These are phyloP conservation scores for Leucocoprinus leucothites DNA, from an alignment of 768 basidiomycete species.

Conservation along the genomic window DNA sequence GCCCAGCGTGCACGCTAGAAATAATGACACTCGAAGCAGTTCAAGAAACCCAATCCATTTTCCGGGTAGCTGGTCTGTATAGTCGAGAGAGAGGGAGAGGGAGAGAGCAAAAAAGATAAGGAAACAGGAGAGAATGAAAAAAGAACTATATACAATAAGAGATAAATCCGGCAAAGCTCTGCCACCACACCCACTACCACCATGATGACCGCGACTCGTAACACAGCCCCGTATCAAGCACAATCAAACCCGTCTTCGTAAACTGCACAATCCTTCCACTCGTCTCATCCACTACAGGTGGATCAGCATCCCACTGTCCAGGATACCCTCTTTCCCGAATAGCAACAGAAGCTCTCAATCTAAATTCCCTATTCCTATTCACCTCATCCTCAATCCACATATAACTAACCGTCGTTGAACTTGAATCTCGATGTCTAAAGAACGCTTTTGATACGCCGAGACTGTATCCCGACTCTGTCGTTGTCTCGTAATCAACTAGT, in stretches of 20 bases:
- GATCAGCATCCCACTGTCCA: conserved; percentile 12
- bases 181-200: background rate
- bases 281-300: conserved; percentile 9
- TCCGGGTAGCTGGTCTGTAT: background rate
- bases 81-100: background rate
- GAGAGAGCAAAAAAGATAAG: background rate
- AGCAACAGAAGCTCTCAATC: conserved; percentile 12
- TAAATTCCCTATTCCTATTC: conserved; percentile 11
- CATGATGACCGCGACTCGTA: conserved; percentile 5
- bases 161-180: background rate
- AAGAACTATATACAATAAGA: background rate
- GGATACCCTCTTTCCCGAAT: conserved; percentile 13
- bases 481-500: conserved; percentile 11
- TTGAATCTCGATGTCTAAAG: conserved; percentile 11
- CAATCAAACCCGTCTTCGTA: conserved; percentile 13
- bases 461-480: conserved; percentile 10
- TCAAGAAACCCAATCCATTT: background rate
- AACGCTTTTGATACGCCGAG: conserved; percentile 10
- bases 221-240: conserved; percentile 12
- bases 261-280: conserved; percentile 13
- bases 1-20: background rate
- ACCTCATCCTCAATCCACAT: conserved; percentile 13
- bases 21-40: background rate
- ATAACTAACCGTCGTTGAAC: conserved; percentile 11
- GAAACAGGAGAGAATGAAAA: background rate